phyloP scores from a whole-genome alignment of 225 moss, liverwort and hornwort genomes.

The Lunularia cruciata region DNA sequence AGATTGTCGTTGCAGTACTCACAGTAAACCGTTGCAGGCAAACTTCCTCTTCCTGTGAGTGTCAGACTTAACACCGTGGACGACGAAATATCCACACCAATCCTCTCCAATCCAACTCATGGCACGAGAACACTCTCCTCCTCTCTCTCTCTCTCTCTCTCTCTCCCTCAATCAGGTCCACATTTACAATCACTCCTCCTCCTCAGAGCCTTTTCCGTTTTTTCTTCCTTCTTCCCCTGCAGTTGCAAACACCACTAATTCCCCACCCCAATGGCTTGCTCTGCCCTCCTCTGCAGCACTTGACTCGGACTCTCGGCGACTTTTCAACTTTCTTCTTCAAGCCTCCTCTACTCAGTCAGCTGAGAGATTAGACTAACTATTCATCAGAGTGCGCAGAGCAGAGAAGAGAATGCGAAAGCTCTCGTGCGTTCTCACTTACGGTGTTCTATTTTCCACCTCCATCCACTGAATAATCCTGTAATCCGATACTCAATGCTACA shows the following conservation, averaged over 20 bases:
- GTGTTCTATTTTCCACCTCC: neutral
- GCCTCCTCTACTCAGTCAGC: neutral
- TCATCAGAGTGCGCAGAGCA: neutral
- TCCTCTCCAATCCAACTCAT: neutral
- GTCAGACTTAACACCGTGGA: too few species aligned
- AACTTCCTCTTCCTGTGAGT: too few species aligned
- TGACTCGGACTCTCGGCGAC: neutral
- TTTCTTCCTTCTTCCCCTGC: neutral
- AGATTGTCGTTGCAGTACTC: too few species aligned
- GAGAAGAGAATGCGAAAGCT: neutral
- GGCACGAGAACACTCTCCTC: neutral
- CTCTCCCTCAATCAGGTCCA: neutral
- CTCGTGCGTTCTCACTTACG: neutral
- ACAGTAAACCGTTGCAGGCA: neutral
- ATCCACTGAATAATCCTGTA: too few species aligned
- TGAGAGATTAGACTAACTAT: neutral
- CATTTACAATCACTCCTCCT: neutral
- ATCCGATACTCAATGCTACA: too few species aligned
- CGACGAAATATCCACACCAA: conserved; percentile 1
- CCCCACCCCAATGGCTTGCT: neutral
- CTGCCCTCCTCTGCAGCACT: neutral
- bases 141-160: neutral
- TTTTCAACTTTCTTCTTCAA: neutral
- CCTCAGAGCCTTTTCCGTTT: neutral
- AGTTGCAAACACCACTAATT: neutral